These are phyloP conservation scores for Thielaviopsis musarum DNA, from an alignment of 2,329 filamentous ascomycete species.

Conservation along the genomic window DNA sequence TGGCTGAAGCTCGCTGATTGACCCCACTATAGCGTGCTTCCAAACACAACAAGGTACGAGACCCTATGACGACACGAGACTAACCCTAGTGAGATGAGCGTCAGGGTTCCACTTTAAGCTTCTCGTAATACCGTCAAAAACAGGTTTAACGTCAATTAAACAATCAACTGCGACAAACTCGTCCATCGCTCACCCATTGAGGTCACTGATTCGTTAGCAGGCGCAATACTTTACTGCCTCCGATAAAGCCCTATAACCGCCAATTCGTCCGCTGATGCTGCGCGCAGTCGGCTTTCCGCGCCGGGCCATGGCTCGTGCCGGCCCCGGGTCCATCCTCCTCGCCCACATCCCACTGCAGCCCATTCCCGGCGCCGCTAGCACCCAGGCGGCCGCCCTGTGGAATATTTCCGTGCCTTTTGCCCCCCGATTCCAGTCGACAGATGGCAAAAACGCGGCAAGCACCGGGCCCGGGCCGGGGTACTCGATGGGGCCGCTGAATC, in stretches of 20 bases:
- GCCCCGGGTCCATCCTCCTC: neutral
- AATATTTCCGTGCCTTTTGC: neutral
- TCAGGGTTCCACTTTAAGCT: neutral
- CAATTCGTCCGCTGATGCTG: neutral
- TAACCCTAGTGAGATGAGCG: neutral
- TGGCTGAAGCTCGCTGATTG: neutral
- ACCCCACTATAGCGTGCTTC: neutral
- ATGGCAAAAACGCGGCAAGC: neutral
- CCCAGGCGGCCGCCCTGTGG: neutral
- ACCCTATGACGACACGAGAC: neutral
- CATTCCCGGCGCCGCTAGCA: neutral
- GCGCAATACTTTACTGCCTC: too few relatives aligned
- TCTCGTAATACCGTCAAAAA: neutral
- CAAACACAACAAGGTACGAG: too few relatives aligned
- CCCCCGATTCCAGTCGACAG: slow-evolving; percentile 2
- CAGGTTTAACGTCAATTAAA: neutral
- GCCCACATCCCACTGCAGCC: neutral
- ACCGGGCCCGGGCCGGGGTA: neutral
- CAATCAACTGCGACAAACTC: neutral
- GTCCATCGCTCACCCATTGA: neutral
- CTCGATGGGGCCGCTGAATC: neutral
- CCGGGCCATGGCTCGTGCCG: neutral
- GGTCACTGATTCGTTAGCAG: neutral
- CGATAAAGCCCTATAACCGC: neutral
- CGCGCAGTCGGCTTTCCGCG: neutral